phyloP scores from a whole-genome alignment of 306 rosid species.

The Lagenaria siceraria region DNA sequence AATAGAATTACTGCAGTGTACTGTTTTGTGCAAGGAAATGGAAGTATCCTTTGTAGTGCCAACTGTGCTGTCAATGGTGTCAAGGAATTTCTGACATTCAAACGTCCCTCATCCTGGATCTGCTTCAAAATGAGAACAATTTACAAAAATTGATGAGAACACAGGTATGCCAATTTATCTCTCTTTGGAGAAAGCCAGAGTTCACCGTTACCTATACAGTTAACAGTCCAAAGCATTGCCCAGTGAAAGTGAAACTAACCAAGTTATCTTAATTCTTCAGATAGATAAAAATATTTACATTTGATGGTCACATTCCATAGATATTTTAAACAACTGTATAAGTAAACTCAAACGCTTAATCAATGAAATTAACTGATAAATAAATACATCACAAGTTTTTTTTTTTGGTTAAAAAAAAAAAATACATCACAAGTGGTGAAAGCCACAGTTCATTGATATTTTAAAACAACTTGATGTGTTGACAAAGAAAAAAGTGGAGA shows the following conservation, averaged over 20 bases:
- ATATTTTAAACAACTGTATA: background rate
- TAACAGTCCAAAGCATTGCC: background rate
- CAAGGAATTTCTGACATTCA: slow-evolving; percentile 50
- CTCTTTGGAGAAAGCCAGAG: background rate
- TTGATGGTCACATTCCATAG: background rate
- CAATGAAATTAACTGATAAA: background rate
- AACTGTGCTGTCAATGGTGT: slow-evolving; percentile 50
- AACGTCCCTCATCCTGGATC: slow-evolving; percentile 74
- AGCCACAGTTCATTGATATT: background rate
- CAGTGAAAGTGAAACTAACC: background rate
- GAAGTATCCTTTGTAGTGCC: slow-evolving; percentile 65
- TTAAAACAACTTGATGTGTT: background rate
- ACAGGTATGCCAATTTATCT: background rate
- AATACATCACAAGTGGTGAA: background rate
- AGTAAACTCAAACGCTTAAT: background rate
- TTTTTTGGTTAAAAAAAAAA: too few species aligned
- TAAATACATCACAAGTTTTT: background rate
- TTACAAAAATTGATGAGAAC: background rate
- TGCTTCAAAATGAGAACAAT: slow-evolving; percentile 18
- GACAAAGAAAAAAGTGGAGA: background rate
- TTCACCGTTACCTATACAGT: background rate
- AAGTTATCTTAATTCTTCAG: background rate
- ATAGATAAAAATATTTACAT: background rate
- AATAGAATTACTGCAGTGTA: slow-evolving; percentile 73
- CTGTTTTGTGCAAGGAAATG: slow-evolving; percentile 74